Percentiles rank a stretch among this genome's conserved stretches.
Conservation (phyloP, 2,329 filamentous ascomycete species). For the Aspergillus tamarii region DNA sequence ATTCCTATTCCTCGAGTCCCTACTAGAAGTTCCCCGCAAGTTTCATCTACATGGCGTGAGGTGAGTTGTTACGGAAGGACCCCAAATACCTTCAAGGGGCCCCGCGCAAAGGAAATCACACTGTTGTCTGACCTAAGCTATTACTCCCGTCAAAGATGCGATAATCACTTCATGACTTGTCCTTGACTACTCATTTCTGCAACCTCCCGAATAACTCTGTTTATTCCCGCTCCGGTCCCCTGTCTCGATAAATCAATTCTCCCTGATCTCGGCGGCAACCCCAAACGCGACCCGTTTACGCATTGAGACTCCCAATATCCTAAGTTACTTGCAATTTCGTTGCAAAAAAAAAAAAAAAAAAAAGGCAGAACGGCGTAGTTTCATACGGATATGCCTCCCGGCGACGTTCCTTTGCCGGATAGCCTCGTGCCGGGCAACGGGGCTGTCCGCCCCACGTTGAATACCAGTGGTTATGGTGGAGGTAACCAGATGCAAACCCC, state of each 20-base stretch:
- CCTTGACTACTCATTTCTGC: background rate
- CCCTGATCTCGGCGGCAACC: background rate
- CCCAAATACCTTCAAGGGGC: constrained; percentile 17
- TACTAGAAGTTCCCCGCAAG: constrained; percentile 27
- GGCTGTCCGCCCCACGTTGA: constrained; percentile 40
- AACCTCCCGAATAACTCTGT: constrained; percentile 5
- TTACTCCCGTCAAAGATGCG: background rate
- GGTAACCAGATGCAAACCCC: constrained; percentile 43
- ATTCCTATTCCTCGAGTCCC: constrained; percentile 13
- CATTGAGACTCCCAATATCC: background rate
- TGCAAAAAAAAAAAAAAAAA: constrained; percentile 9
- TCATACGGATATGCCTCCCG: constrained; percentile 44
- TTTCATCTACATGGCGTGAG: constrained; percentile 31
- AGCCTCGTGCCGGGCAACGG: constrained; percentile 49
- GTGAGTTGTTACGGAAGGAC: constrained; percentile 24
- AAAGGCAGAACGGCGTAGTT: constrained; percentile 21
- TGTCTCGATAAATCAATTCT: constrained; percentile 1
- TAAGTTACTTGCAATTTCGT: background rate
- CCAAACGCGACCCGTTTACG: background rate
- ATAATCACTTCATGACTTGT: background rate
- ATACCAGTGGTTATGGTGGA: constrained; percentile 39
- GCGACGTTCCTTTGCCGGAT: constrained; percentile 44
- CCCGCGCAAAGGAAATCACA: constrained; percentile 19
- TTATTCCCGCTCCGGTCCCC: constrained; percentile 5
- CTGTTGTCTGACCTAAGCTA: constrained; percentile 4